Evolutionary conservation across 1,139 yeast genomes (phyloP).

Genomic region (Sugiyamaella xylanicola): DNA sequence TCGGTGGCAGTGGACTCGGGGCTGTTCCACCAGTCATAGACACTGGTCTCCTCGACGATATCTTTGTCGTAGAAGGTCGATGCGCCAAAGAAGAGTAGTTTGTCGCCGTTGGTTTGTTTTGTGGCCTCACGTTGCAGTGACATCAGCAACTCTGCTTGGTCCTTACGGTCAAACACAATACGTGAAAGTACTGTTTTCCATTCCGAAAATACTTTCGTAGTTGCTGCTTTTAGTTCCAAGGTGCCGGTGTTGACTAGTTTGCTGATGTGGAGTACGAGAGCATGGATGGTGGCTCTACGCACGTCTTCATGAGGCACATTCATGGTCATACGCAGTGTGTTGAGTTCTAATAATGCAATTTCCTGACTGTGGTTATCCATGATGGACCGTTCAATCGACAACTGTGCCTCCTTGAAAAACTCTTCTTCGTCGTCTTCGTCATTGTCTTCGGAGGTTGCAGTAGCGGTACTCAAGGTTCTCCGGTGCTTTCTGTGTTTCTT

Average conservation of each 20-base stretch:
- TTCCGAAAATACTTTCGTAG: constrained; percentile 67
- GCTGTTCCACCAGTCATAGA: constrained; percentile 78
- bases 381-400: constrained; percentile 90
- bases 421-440: constrained; percentile 72
- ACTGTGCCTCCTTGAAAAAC: constrained; percentile 84
- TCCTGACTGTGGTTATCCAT: constrained; percentile 91
- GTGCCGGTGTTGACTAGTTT: constrained; percentile 78
- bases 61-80: constrained; percentile 77
- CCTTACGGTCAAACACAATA: constrained; percentile 75
- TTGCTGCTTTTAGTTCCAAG: constrained; percentile 71
- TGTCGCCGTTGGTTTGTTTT: constrained; percentile 47
- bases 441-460: constrained; percentile 41
- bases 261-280: constrained; percentile 66
- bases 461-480: constrained; percentile 31
- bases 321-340: constrained; percentile 96
- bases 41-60: constrained; percentile 76
- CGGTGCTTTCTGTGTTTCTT: constrained; percentile 27
- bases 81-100: constrained; percentile 62
- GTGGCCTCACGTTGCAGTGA: constrained; percentile 57
- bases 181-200: constrained; percentile 73
- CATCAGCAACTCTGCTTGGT: constrained; percentile 71
- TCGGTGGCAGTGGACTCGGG: constrained; percentile 48
- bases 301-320: constrained; percentile 94
- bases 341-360: constrained; percentile 87
- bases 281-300: constrained; percentile 74